phyloP scores from a whole-genome alignment of 164 flowering plant species.

The Houttuynia cordata region DNA sequence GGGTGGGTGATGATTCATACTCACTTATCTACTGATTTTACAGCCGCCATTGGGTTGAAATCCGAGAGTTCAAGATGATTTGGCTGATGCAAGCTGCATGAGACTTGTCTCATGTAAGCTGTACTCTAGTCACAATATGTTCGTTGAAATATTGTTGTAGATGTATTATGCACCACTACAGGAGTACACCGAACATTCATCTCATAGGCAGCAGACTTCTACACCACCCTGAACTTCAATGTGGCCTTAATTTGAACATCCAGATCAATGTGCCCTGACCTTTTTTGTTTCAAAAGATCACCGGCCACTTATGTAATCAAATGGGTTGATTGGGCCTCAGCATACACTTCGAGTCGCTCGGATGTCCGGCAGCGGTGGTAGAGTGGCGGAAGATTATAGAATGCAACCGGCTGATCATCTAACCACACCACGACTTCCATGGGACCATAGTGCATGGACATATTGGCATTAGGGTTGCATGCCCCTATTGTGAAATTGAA shows the following conservation, averaged over 20 bases:
- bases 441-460: constrained; percentile 49
- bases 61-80: no score
- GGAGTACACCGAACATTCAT: constrained; percentile 29
- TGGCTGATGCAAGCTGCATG: no score
- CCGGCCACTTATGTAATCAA: constrained; percentile 16
- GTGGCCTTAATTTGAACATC: constrained; percentile 37
- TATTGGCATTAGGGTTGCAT: constrained; percentile 44
- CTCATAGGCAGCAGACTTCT: constrained; percentile 36
- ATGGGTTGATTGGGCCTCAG: constrained; percentile 18
- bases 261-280: constrained; percentile 27
- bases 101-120: no score
- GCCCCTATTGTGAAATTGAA: constrained; percentile 33
- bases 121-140: no score
- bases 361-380: constrained; percentile 35
- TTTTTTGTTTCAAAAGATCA: constrained; percentile 29
- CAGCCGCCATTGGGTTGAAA: no score
- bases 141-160: no score
- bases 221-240: constrained; percentile 47
- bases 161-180: constrained; percentile 22
- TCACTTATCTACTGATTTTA: no score
- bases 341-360: constrained; percentile 28
- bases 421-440: constrained; percentile 28
- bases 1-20: no score
- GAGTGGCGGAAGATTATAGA: constrained; percentile 28
- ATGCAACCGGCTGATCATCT: constrained; percentile 36